Evolutionary conservation across 1,284 basidiomycete genomes (phyloP).

Genomic region (Rugosomyces carneus): DNA sequence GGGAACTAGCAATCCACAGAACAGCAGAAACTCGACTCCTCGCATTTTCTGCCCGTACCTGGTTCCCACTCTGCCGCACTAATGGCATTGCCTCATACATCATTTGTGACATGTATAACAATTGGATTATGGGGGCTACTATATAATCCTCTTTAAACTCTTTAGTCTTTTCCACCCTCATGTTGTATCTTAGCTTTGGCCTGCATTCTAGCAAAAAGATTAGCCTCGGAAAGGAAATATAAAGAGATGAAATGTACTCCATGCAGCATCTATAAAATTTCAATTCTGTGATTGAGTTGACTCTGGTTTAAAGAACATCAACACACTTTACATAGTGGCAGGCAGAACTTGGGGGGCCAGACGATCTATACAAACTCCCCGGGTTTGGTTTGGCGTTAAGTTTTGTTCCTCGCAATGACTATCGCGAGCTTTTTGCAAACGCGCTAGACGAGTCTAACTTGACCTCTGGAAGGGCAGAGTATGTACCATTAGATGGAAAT

Average conservation of each 20-base stretch:
- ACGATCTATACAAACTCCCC: neutral
- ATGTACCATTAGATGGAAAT: neutral
- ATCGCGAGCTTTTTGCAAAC: constrained; percentile 1
- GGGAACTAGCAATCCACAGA: constrained; percentile 44
- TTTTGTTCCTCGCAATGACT: neutral
- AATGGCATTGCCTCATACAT: constrained; percentile 18
- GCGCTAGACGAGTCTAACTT: neutral
- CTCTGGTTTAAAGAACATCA: no score
- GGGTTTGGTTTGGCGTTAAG: constrained; percentile 2
- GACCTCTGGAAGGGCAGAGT: neutral
- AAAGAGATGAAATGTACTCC: no score
- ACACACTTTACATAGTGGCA: no score
- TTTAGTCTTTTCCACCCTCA: no score
- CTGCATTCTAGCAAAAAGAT: no score
- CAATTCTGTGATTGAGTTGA: no score
- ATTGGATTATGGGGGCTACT: constrained; percentile 9
- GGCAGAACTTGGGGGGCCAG: no score
- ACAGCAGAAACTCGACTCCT: constrained; percentile 44
- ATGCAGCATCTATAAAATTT: no score
- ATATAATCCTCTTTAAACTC: neutral
- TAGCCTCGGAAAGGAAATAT: no score
- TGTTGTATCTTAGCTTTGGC: no score
- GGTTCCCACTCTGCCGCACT: constrained; percentile 38
- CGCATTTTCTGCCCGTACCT: constrained; percentile 61
- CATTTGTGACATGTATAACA: constrained; percentile 11